Conservation (phyloP, 805 yeast genomes). For the Candida orba region DNA sequence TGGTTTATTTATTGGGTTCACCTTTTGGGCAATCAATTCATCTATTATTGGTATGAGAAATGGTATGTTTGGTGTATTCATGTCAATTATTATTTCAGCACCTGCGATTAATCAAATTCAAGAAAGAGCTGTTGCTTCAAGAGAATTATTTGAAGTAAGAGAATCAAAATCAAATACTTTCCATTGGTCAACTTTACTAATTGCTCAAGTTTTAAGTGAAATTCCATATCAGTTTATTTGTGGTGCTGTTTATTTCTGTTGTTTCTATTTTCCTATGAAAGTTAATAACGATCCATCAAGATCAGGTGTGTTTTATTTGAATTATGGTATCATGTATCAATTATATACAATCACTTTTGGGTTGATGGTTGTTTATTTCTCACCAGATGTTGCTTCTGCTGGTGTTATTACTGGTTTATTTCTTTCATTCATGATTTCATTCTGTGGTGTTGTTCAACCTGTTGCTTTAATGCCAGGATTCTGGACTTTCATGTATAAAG, state of each 20-base stretch:
- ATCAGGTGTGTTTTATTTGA: slow-evolving; percentile 45
- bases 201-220: slow-evolving; percentile 51
- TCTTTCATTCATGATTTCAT: slow-evolving; percentile 27
- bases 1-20: slow-evolving; percentile 68
- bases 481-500: slow-evolving; percentile 67
- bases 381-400: slow-evolving; percentile 69
- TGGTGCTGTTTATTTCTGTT: slow-evolving; percentile 45
- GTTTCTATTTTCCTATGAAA: slow-evolving; percentile 45
- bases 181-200: slow-evolving; percentile 58
- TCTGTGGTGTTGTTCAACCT: slow-evolving; percentile 33
- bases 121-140: slow-evolving; percentile 47
- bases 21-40: slow-evolving; percentile 54
- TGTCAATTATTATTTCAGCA: slow-evolving; percentile 51
- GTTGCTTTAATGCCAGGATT: slow-evolving; percentile 55
- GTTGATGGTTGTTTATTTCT: slow-evolving; percentile 43
- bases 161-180: slow-evolving; percentile 68
- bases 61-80: slow-evolving; percentile 53
- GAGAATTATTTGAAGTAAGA: slow-evolving; percentile 64
- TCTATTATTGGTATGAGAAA: slow-evolving; percentile 52
- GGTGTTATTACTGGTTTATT: slow-evolving; percentile 47
- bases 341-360: slow-evolving; percentile 39
- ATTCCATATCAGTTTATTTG: slow-evolving; percentile 49
- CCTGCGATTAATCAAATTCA: slow-evolving; percentile 61
- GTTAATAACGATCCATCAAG: slow-evolving; percentile 34
- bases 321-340: slow-evolving; percentile 37